A percentile compares a stretch with the other conserved stretches of the same genome.
Conservation (phyloP, 768 basidiomycete genomes). For the Mycena vitilis region DNA sequence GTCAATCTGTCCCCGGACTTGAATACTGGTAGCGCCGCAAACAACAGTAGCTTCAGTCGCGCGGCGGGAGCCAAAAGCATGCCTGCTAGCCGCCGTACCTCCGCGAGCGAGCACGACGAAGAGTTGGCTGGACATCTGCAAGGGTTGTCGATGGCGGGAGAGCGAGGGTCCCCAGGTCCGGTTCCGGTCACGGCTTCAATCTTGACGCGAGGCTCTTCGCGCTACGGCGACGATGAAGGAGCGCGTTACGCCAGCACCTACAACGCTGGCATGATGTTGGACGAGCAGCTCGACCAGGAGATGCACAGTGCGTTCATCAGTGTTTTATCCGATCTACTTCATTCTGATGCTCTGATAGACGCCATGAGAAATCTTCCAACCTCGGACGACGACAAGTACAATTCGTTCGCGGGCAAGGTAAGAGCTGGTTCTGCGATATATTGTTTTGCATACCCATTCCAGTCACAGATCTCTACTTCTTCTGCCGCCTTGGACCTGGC, state of each 20-base stretch:
- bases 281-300: constrained; percentile 93
- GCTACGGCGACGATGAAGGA: constrained; percentile 70
- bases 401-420: constrained; percentile 75
- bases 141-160: constrained; percentile 74
- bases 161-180: constrained; percentile 70
- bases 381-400: constrained; percentile 90
- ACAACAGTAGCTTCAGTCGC: constrained; percentile 69
- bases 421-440: constrained; percentile 31
- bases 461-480: constrained; percentile 77
- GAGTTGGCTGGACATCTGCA: constrained; percentile 83
- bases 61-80: constrained; percentile 88
- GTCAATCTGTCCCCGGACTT: constrained; percentile 81
- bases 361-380: constrained; percentile 90
- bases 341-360: constrained; percentile 57
- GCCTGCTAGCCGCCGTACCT: constrained; percentile 91
- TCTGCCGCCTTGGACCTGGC: constrained; percentile 95
- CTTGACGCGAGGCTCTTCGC: constrained; percentile 61
- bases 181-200: constrained; percentile 64
- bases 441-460: neutral
- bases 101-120: constrained; percentile 88
- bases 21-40: constrained; percentile 53
- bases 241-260: constrained; percentile 70
- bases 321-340: constrained; percentile 17
- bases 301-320: constrained; percentile 80
- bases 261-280: constrained; percentile 91